phyloP scores from a whole-genome alignment of 345 rosid species.

The Draba incana region DNA sequence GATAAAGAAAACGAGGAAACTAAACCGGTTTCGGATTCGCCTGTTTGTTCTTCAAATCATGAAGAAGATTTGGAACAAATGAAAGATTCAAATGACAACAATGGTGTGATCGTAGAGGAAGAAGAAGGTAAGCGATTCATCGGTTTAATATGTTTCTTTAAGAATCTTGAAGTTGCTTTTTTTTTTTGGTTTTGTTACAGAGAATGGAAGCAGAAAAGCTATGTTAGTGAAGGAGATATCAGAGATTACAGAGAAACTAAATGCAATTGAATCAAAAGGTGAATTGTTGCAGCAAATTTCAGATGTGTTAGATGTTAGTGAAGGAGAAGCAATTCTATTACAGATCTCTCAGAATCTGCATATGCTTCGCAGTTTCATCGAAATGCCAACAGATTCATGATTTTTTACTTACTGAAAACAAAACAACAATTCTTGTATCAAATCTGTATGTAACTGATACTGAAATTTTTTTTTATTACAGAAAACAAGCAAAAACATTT shows the following conservation, averaged over 20 bases:
- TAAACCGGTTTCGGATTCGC: constrained; percentile 29
- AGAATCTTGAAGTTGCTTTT: constrained; percentile 5
- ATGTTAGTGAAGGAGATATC: constrained; percentile 41
- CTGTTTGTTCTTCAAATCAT: constrained; percentile 32
- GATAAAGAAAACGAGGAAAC: constrained; percentile 38
- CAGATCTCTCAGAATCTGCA: constrained; percentile 53
- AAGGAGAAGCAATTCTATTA: constrained; percentile 46
- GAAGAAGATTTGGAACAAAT: constrained; percentile 43
- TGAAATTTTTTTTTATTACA: constrained; percentile 17
- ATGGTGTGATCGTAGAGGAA: constrained; percentile 25
- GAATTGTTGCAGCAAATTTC: constrained; percentile 42
- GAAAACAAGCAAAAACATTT: constrained; percentile 25
- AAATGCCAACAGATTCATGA: constrained; percentile 43
- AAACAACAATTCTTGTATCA: constrained; percentile 33
- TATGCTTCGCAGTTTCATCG: constrained; percentile 49
- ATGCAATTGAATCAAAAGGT: constrained; percentile 50
- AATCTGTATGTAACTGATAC: constrained; percentile 36
- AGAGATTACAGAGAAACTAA: constrained; percentile 47
- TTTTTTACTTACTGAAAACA: background rate
- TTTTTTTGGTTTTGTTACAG: constrained; percentile 23
- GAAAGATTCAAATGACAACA: constrained; percentile 29
- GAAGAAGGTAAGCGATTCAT: constrained; percentile 25
- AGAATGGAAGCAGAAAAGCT: constrained; percentile 34
- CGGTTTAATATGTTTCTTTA: background rate
- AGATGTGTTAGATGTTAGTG: constrained; percentile 40